A percentile compares a stretch with the other conserved stretches of the same genome.
Conservation (phyloP, 257 asterid species). For the Petunia secreta region DNA sequence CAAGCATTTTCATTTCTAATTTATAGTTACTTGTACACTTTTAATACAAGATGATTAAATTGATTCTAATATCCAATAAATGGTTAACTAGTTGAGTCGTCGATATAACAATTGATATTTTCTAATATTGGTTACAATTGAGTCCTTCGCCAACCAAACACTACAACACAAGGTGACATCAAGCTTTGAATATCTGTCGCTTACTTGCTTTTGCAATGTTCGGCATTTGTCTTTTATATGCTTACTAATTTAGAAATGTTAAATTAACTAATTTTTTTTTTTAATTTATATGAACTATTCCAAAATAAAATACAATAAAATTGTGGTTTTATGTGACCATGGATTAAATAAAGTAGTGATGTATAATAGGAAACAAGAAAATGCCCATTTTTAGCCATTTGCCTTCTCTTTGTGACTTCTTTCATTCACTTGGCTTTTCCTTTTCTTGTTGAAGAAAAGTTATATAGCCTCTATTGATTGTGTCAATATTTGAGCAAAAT, state of each 20-base stretch:
- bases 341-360: not conserved
- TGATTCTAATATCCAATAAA: not conserved
- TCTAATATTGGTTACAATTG: not conserved
- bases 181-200: not conserved
- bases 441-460: not conserved
- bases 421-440: not conserved
- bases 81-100: not conserved
- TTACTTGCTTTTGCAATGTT: not conserved
- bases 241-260: not conserved
- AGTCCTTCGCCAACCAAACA: conserved; percentile 23
- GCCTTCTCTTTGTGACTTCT: not conserved
- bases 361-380: conserved; percentile 11
- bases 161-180: conserved; percentile 18
- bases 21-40: too few species aligned
- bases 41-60: too few species aligned
- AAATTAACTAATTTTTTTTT: not conserved
- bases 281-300: not conserved
- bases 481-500: not conserved
- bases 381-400: not conserved
- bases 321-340: not conserved
- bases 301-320: too few species aligned
- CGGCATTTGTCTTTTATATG: conserved; percentile 24
- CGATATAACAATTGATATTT: not conserved
- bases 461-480: not conserved
- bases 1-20: too few species aligned